Conservation (phyloP, 768 basidiomycete species). For the Lactarius sanguifluus region DNA sequence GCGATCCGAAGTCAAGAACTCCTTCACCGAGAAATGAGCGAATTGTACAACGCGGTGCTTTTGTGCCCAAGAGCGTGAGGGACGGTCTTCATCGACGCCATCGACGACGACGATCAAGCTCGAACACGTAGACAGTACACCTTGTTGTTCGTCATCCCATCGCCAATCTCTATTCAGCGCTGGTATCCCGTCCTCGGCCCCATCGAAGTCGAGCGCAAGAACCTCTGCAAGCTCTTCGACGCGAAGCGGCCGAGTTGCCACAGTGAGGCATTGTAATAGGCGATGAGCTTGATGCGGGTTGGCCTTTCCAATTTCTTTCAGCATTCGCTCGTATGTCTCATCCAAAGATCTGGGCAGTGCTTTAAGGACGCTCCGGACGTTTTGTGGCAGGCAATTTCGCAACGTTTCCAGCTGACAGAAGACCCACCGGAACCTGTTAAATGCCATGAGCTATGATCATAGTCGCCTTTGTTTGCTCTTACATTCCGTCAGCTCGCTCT, state of each 20-base stretch:
- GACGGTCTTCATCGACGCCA: not conserved
- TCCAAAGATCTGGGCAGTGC: not conserved
- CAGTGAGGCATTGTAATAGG: not conserved
- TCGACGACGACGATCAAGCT: not conserved
- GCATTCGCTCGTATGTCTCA: not conserved
- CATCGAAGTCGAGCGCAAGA: not conserved
- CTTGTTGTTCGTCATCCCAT: not conserved
- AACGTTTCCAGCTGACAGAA: not conserved
- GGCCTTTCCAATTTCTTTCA: not conserved
- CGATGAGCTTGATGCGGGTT: not conserved
- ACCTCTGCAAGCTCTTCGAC: not conserved
- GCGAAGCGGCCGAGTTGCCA: not conserved
- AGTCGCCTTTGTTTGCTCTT: not conserved
- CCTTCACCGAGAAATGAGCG: slow-evolving; percentile 1
- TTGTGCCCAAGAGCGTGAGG: no score
- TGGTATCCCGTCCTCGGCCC: not conserved
- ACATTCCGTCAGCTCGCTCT: not conserved
- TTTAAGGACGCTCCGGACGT: not conserved
- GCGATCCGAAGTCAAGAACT: slow-evolving; percentile 8
- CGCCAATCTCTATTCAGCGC: not conserved
- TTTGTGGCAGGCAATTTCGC: not conserved
- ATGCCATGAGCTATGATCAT: not conserved
- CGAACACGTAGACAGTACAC: slow-evolving; percentile 1
- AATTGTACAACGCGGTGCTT: not conserved
- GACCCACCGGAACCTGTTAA: not conserved